Evolutionary conservation across 495 filamentous ascomycete genomes (phyloP).

Genomic region (Ramalina intermedia): DNA sequence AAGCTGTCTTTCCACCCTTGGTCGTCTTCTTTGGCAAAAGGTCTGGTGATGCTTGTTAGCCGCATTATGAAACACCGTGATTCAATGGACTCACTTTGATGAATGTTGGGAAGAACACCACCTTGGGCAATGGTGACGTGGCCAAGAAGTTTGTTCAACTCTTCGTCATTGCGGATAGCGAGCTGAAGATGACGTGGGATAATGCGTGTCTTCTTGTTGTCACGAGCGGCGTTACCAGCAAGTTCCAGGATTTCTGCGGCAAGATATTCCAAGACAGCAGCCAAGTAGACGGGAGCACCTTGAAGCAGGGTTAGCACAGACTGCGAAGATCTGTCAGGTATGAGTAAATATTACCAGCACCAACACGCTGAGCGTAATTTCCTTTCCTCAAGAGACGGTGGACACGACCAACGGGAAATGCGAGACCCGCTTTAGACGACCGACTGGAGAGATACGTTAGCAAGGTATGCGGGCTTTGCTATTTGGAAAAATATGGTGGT

Average conservation of each 20-base stretch:
- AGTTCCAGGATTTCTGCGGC: slow-evolving; percentile 97
- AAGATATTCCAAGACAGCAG: slow-evolving; percentile 93
- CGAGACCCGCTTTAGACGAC: slow-evolving; percentile 97
- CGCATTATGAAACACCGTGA: background rate
- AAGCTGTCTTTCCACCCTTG: slow-evolving; percentile 78
- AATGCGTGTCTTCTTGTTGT: slow-evolving; percentile 99
- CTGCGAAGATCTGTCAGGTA: background rate
- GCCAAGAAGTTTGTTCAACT: slow-evolving; percentile 98
- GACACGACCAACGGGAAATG: slow-evolving; percentile 98
- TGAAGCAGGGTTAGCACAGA: slow-evolving; percentile 20
- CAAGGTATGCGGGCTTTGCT: background rate
- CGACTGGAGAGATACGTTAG: slow-evolving; percentile 44
- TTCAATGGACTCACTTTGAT: slow-evolving; percentile 63
- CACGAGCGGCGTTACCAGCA: slow-evolving; percentile 93
- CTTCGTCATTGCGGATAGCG: slow-evolving; percentile 98
- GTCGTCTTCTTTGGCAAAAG: slow-evolving; percentile 95
- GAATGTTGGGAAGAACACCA: slow-evolving; percentile 97
- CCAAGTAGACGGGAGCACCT: slow-evolving; percentile 94
- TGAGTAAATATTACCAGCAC: slow-evolving; percentile 56
- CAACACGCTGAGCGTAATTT: slow-evolving; percentile 99
- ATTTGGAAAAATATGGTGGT: background rate
- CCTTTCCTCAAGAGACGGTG: slow-evolving; percentile 99
- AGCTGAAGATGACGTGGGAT: slow-evolving; percentile 98
- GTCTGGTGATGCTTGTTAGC: slow-evolving; percentile 42
- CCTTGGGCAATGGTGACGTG: slow-evolving; percentile 99